These are phyloP conservation scores for Euphrasia confusa DNA, from an alignment of 257 asterid species.

Conservation along the genomic window DNA sequence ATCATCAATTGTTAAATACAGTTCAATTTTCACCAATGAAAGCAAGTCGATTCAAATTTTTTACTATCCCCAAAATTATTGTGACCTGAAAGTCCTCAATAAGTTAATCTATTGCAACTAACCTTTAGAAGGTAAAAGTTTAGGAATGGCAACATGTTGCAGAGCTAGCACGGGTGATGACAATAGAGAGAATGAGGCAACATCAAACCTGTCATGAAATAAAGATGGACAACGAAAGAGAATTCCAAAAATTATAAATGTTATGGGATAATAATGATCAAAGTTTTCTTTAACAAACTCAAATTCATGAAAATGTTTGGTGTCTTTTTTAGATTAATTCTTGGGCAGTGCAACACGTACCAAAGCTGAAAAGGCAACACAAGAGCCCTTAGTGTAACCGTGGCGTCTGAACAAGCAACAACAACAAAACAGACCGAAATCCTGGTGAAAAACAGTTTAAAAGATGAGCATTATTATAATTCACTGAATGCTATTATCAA, in stretches of 20 bases:
- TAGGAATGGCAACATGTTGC: slow-evolving; percentile 67
- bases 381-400: slow-evolving; percentile 83
- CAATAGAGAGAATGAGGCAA: slow-evolving; percentile 58
- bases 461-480: slow-evolving; percentile 9
- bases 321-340: slow-evolving; percentile 15
- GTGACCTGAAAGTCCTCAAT: slow-evolving; percentile 21
- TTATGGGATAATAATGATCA: neutral
- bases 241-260: slow-evolving; percentile 3
- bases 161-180: slow-evolving; percentile 77
- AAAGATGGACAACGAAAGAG: slow-evolving; percentile 8
- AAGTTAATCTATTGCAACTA: slow-evolving; percentile 24
- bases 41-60: too few species aligned
- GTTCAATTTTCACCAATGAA: neutral
- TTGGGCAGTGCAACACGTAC: slow-evolving; percentile 34
- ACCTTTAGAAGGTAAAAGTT: slow-evolving; percentile 48
- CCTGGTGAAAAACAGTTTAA: slow-evolving; percentile 43
- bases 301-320: slow-evolving; percentile 3
- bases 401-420: slow-evolving; percentile 94
- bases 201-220: slow-evolving; percentile 71
- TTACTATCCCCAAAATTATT: neutral
- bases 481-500: slow-evolving; percentile 20
- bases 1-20: slow-evolving; percentile 3
- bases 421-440: slow-evolving; percentile 65
- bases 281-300: neutral
- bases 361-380: slow-evolving; percentile 77